These are phyloP conservation scores for Lentinula lateritia DNA, from an alignment of 768 basidiomycete genomes.

Conservation along the genomic window DNA sequence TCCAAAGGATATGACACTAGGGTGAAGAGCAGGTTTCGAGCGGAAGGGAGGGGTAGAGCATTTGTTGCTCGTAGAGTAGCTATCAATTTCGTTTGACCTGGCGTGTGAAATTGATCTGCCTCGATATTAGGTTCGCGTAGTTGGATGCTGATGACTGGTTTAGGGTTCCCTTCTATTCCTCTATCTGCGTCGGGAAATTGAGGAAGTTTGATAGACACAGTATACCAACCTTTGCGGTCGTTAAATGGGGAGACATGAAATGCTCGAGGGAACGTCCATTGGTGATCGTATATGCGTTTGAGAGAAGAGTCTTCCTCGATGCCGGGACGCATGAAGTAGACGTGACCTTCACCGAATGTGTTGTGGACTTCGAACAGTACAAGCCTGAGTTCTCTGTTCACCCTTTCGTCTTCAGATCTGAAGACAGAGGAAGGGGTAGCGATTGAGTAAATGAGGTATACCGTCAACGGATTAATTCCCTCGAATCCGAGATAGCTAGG, in stretches of 20 bases:
- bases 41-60: conserved; percentile 31
- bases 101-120: background rate
- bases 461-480: conserved; percentile 67
- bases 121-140: conserved; percentile 18
- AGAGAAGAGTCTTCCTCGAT: conserved; percentile 33
- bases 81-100: conserved; percentile 43
- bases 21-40: conserved; percentile 25
- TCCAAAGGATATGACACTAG: conserved; percentile 43
- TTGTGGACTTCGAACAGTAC: conserved; percentile 42
- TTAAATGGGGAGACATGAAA: conserved; percentile 81
- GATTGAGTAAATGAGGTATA: conserved; percentile 56
- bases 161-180: conserved; percentile 11
- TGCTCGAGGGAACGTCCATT: conserved; percentile 61
- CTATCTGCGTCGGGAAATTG: conserved; percentile 22
- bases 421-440: background rate
- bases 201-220: conserved; percentile 47
- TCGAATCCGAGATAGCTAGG: conserved; percentile 61
- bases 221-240: conserved; percentile 62
- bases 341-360: conserved; percentile 67
- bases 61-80: conserved; percentile 37
- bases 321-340: conserved; percentile 37
- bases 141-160: conserved; percentile 37
- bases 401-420: background rate
- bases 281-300: conserved; percentile 42
- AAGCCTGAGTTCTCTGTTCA: background rate